phyloP scores from a whole-genome alignment of 345 rosid genomes.

The Salix koriyanagi region DNA sequence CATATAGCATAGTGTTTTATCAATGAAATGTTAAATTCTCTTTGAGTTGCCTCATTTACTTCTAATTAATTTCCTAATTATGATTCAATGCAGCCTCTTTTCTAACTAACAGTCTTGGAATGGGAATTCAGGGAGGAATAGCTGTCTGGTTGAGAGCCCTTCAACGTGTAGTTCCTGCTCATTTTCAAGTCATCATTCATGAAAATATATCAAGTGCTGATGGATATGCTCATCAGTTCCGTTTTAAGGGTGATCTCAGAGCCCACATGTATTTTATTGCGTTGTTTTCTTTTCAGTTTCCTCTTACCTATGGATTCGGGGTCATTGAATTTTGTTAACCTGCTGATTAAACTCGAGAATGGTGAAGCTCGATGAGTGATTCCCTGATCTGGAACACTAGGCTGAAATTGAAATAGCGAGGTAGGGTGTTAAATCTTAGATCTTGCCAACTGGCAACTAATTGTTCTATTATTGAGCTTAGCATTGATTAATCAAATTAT shows the following conservation, averaged over 20 bases:
- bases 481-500: neutral
- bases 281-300: no score
- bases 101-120: neutral
- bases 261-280: no score
- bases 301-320: no score
- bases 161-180: neutral
- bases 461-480: neutral
- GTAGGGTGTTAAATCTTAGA: neutral
- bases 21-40: constrained; percentile 40
- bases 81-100: constrained; percentile 7
- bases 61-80: constrained; percentile 20
- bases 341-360: neutral
- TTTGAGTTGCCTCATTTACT: constrained; percentile 27
- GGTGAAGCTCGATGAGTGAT: neutral
- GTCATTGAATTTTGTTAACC: neutral
- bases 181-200: neutral
- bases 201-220: neutral
- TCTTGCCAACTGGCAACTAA: neutral
- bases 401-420: neutral
- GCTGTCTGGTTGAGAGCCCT: constrained; percentile 1
- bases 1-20: constrained; percentile 49
- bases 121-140: constrained; percentile 2
- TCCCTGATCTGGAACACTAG: neutral
- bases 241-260: neutral
- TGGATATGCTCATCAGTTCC: neutral